Evolutionary conservation across 2,329 filamentous ascomycete species (phyloP), one percentile per base, ranked within the genome.

Genomic region (Pseudocercospora eumusae): DNA sequence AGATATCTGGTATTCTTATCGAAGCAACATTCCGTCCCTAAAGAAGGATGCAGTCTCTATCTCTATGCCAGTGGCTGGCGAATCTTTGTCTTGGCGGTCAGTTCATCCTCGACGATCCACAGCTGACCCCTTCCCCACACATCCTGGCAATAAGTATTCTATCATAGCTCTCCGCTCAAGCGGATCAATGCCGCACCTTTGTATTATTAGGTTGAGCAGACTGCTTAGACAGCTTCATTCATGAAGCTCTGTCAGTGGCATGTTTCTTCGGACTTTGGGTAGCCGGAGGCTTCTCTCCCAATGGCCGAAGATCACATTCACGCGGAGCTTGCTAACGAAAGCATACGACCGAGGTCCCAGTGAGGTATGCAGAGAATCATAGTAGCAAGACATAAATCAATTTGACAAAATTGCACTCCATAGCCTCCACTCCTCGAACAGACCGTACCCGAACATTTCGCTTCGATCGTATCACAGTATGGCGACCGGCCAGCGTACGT

Each of bases 381-480:
- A 45, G n/a, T 23, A 18, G 36, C 4, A 4, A 20, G 4, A 53
- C 28, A 6, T 27, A 25, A 9, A 21, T 50, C 13, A 25, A 53
- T 20, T 56, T 64, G 33, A 64, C 42, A 6, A 21, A 18, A 18
- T 13, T n/a, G 42, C 44, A 25, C 13, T 1, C 11, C 11, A n/a
- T 63, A 91, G 87, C 88, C 89, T 3, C 81, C 87, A 0, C 78
- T 93, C 7, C 83, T 90, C 53, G 78, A 82, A 5, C 80, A 87
- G 60, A 93, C 90, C 0, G 86, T 93, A 58, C 88, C 89, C 0
- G 78, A 90, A 65, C 88, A 93, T 73, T 92, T 93, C 70, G 81
- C 85, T 7, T 80, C 80, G 1, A 80, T 91, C 40, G 89, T 91
- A 40, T 82, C 82, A 8, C 72, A 78, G 36, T 80, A 87, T 75